Base-by-base conservation (phyloP, 306 rosid species). In the Alnus rubra region DNA sequence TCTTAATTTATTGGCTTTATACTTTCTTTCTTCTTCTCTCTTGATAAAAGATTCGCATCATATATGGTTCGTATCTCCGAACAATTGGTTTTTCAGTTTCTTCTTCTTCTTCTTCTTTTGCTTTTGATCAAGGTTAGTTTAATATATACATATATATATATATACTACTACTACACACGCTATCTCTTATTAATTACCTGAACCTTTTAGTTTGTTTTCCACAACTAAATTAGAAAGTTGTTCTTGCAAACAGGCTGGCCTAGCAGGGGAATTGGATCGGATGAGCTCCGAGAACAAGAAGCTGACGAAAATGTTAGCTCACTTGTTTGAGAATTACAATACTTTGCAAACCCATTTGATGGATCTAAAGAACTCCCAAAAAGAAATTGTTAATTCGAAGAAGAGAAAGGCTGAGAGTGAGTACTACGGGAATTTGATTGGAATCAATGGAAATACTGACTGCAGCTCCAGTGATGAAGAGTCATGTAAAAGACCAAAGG, bases 231-330 rank as follows among this genome's bases (percentile, higher is more conserved):
- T 6, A 7, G 70, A 42, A 68, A 68, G 50, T 18, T 67, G 31
- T 18, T 68, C 51, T 68, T 68, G 51, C n/a, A 42, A 60, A 12
- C 74, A 88, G 85, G 82, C 31, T 1, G 78, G 70, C 30, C 33
- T 89, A 79, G 82, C 64, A 11, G 88, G 88, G 81, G 90, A 92
- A 80, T 79, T 92, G 73, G 76, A 77, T 23, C 90, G 93, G 33
- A 30, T 89, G 0, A 87, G 56, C 73, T 19, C 82, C 3, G 98
- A 94, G 88, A 94, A 92, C 71, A 84, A 80, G 88, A 89, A 64
- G 79, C 89, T 94, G 31, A 82, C 59, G 1, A 80, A 88, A 74
- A 82, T 11, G 80, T 19, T 94, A 74, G 81, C 71, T 5, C 55
- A 71, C 7, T 54, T 94, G 85, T 73, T 80, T 18, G 86, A 87